Percentiles rank a stretch among this genome's conserved stretches.
Conservation (phyloP, 441 rosid species). For the Kokia cookei region DNA sequence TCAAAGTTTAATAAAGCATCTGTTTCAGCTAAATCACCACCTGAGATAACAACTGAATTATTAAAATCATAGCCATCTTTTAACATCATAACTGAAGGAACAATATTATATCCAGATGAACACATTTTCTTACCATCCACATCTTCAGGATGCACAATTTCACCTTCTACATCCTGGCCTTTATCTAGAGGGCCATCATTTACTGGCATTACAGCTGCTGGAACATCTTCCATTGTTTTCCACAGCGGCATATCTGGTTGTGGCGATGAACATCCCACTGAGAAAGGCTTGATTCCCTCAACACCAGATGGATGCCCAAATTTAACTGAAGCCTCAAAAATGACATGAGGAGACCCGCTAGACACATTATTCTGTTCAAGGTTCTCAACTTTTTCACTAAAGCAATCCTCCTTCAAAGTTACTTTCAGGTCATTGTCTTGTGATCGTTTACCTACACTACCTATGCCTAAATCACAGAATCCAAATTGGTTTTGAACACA, state of each 20-base stretch:
- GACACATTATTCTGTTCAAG: conserved; percentile 11
- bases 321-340: conserved; percentile 17
- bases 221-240: conserved; percentile 28
- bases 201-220: conserved; percentile 30
- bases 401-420: conserved; percentile 17
- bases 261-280: conserved; percentile 21
- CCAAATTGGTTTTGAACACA: conserved; percentile 19
- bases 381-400: conserved; percentile 8
- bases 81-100: conserved; percentile 12
- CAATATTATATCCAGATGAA: conserved; percentile 11
- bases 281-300: conserved; percentile 20
- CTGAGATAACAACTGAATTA: conserved; percentile 24
- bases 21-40: conserved; percentile 24
- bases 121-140: conserved; percentile 12
- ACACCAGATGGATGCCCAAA: conserved; percentile 10
- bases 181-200: conserved; percentile 19
- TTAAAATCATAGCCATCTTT: conserved; percentile 14
- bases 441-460: conserved; percentile 1
- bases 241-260: conserved; percentile 27
- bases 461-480: conserved; percentile 14
- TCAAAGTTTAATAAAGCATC: conserved; percentile 28
- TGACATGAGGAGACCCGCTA: conserved; percentile 3
- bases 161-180: conserved; percentile 16
- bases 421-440: conserved; percentile 10
- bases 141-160: conserved; percentile 15